Evolutionary conservation across 106 monocot species (phyloP).

Genomic region (Triglochin maritima): DNA sequence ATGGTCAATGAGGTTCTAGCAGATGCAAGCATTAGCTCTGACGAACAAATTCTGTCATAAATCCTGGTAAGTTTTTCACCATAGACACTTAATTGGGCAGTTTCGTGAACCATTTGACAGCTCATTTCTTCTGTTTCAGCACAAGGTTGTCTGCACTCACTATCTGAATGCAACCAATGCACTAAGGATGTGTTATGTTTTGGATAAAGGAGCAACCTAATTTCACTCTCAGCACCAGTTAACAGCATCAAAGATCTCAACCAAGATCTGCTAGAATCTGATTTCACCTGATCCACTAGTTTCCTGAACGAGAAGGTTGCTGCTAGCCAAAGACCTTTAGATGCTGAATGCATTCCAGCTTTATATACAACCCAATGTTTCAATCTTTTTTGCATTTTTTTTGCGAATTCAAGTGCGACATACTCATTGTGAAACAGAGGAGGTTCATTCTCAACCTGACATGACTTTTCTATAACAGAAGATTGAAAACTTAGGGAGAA

Average conservation of each 20-base stretch:
- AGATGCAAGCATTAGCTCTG: slow-evolving; percentile 36
- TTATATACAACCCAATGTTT: slow-evolving; percentile 66
- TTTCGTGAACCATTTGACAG: slow-evolving; percentile 1
- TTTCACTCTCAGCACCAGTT: slow-evolving; percentile 76
- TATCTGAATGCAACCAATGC: slow-evolving; percentile 30
- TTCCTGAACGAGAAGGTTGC: slow-evolving; percentile 73
- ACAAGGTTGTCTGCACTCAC: slow-evolving; percentile 11
- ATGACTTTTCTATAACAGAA: slow-evolving; percentile 2
- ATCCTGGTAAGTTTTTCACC: slow-evolving; percentile 34
- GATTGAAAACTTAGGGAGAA: slow-evolving; percentile 30
- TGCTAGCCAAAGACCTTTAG: slow-evolving; percentile 68
- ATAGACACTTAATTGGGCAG: slow-evolving; percentile 17
- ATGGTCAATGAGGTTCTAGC: slow-evolving; percentile 11
- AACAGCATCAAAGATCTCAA: slow-evolving; percentile 62
- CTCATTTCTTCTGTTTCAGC: slow-evolving; percentile 17
- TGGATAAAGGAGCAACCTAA: slow-evolving; percentile 66
- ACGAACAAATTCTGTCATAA: slow-evolving; percentile 44
- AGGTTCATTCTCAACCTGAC: background rate
- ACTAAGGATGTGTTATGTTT: slow-evolving; percentile 35
- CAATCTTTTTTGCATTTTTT: slow-evolving; percentile 32
- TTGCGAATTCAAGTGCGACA: slow-evolving; percentile 35
- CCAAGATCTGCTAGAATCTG: slow-evolving; percentile 38
- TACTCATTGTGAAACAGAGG: slow-evolving; percentile 36
- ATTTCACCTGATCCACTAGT: slow-evolving; percentile 34
- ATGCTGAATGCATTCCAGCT: slow-evolving; percentile 47